Percentiles rank a stretch among this genome's conserved stretches.
Evolutionary conservation across 1,139 yeast genomes (phyloP).

Genomic region (Blastobotrys persicus): DNA sequence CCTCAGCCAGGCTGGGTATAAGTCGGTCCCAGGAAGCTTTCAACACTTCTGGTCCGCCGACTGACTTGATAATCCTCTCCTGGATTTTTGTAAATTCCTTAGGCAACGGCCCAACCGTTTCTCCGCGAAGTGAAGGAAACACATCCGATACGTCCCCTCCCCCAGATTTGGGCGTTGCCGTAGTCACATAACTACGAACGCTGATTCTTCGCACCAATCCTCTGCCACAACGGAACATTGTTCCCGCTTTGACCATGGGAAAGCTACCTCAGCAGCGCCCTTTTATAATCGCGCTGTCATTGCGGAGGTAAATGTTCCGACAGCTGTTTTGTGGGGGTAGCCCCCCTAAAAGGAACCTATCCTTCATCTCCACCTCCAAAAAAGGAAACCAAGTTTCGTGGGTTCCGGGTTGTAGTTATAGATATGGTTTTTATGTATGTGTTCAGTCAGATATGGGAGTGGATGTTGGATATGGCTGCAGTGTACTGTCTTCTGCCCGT

Average conservation of each 20-base stretch:
- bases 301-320: background rate
- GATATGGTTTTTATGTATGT: too few relatives aligned
- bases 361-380: background rate
- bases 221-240: background rate
- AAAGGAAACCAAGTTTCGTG: too few relatives aligned
- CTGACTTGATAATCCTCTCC: constrained; percentile 25
- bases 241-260: too few relatives aligned
- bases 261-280: background rate
- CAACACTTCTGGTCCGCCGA: constrained; percentile 29
- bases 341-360: background rate
- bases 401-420: too few relatives aligned
- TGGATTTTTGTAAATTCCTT: constrained; percentile 30
- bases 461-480: too few relatives aligned
- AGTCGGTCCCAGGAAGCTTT: constrained; percentile 35
- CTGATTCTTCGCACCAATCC: background rate
- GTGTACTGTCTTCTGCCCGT: too few relatives aligned
- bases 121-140: constrained; percentile 27
- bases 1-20: constrained; percentile 28
- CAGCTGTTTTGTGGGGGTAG: background rate
- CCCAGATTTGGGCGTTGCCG: background rate
- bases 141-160: constrained; percentile 27
- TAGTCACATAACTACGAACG: background rate
- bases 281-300: background rate
- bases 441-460: too few relatives aligned
- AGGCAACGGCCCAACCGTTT: constrained; percentile 21